These are phyloP conservation scores for Selenicereus undatus DNA, from an alignment of 148 eudicot species.

Conservation along the genomic window DNA sequence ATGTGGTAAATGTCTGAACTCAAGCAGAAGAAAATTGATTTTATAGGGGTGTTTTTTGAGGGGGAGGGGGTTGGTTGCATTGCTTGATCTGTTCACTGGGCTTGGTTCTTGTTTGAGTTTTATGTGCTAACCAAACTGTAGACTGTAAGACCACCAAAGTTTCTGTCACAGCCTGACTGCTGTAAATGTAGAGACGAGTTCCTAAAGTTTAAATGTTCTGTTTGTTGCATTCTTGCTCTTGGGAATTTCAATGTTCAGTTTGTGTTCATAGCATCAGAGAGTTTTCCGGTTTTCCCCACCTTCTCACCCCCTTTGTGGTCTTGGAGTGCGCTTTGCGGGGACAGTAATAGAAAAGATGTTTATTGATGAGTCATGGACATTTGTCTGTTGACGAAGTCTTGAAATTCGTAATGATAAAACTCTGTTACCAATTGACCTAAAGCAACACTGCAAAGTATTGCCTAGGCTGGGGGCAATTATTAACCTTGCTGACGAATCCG, in stretches of 20 bases:
- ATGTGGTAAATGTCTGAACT: background rate
- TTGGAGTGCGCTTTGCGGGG: background rate
- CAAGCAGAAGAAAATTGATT: background rate
- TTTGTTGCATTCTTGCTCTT: background rate
- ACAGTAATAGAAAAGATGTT: background rate
- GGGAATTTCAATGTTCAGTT: background rate
- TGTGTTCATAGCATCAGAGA: background rate
- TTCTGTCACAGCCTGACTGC: background rate
- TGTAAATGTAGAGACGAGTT: background rate
- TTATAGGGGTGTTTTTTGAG: background rate
- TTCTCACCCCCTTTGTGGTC: no score
- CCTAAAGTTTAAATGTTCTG: background rate
- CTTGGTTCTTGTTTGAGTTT: background rate
- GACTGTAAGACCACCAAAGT: background rate
- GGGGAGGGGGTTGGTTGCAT: background rate
- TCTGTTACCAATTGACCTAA: background rate
- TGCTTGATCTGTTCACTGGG: background rate
- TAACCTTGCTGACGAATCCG: background rate
- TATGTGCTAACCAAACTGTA: background rate
- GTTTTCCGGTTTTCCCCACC: background rate
- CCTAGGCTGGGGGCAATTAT: background rate
- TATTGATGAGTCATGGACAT: background rate
- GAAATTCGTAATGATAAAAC: background rate
- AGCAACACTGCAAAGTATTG: background rate
- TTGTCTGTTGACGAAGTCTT: background rate